These are phyloP conservation scores for Lithohypha guttulata DNA, from an alignment of 2,329 filamentous ascomycete species.

Conservation along the genomic window DNA sequence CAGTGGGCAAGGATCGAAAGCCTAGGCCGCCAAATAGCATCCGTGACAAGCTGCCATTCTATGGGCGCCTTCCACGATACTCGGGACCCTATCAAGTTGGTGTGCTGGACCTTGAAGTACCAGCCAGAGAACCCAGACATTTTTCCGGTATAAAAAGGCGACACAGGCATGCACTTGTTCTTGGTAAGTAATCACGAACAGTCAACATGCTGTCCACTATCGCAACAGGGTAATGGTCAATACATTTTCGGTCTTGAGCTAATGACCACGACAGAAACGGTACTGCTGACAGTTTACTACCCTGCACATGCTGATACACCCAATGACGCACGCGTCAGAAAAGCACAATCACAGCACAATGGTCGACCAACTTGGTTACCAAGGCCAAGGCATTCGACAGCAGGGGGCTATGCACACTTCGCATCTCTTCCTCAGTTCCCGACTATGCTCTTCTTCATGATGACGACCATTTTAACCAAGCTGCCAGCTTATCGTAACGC, in stretches of 20 bases:
- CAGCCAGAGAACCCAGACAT: slow-evolving; percentile 35
- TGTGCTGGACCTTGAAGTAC: slow-evolving; percentile 47
- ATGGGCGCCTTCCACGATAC: slow-evolving; percentile 38
- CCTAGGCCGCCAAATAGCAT: slow-evolving; percentile 35
- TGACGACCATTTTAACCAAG: slow-evolving; percentile 54
- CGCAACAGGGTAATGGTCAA: no score
- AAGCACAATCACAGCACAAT: slow-evolving; percentile 29
- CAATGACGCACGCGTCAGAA: slow-evolving; percentile 24
- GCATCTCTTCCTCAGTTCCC: slow-evolving; percentile 41
- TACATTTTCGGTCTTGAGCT: no score
- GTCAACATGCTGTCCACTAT: no score
- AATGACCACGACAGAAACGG: no score
- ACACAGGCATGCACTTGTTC: slow-evolving; percentile 37
- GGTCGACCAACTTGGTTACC: slow-evolving; percentile 53
- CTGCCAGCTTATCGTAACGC: slow-evolving; percentile 54
- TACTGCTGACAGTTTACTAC: slow-evolving; percentile 57
- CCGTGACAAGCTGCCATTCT: slow-evolving; percentile 39
- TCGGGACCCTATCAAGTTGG: slow-evolving; percentile 44
- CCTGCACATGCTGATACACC: slow-evolving; percentile 42
- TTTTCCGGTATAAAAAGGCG: slow-evolving; percentile 43
- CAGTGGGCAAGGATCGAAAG: slow-evolving; percentile 27
- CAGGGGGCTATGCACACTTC: slow-evolving; percentile 54
- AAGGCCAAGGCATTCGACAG: slow-evolving; percentile 44
- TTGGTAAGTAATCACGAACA: no score
- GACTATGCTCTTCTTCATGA: slow-evolving; percentile 44